These are phyloP conservation scores for Debaryomyces subglobosus DNA, from an alignment of 1,139 yeast species.

Conservation along the genomic window DNA sequence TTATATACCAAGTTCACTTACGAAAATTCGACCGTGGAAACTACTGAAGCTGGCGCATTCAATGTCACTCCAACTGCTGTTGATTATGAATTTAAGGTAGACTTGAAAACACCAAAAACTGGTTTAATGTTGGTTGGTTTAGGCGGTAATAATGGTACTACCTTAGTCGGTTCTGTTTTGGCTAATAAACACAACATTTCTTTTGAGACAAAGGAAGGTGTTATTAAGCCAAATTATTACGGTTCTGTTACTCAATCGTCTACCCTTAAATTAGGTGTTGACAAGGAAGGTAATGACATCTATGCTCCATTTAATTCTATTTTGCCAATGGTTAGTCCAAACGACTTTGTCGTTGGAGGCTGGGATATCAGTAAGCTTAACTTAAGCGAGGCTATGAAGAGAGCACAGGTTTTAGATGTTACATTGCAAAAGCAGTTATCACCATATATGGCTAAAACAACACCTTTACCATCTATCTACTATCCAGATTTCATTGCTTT, in stretches of 20 bases:
- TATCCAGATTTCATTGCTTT: slow-evolving; percentile 97
- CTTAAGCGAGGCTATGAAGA: slow-evolving; percentile 76
- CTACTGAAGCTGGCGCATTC: slow-evolving; percentile 58
- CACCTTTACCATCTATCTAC: slow-evolving; percentile 83
- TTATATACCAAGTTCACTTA: slow-evolving; percentile 68
- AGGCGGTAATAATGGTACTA: slow-evolving; percentile 97
- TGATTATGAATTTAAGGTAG: slow-evolving; percentile 86
- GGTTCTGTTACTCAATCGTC: slow-evolving; percentile 97
- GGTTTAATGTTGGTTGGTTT: slow-evolving; percentile 92
- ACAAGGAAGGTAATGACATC: slow-evolving; percentile 77
- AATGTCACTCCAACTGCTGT: slow-evolving; percentile 71
- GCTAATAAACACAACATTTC: slow-evolving; percentile 81
- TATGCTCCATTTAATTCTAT: slow-evolving; percentile 91
- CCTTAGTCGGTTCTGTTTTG: slow-evolving; percentile 79
- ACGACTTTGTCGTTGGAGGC: slow-evolving; percentile 88
- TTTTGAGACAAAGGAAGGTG: slow-evolving; percentile 84
- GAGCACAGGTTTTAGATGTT: slow-evolving; percentile 86
- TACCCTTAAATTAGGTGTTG: slow-evolving; percentile 88
- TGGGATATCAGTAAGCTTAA: slow-evolving; percentile 87
- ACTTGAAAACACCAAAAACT: slow-evolving; percentile 78
- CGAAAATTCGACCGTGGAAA: slow-evolving; percentile 35
- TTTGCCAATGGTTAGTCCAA: slow-evolving; percentile 87
- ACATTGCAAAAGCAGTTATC: slow-evolving; percentile 79
- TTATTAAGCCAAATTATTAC: slow-evolving; percentile 80
- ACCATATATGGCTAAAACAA: slow-evolving; percentile 62